Evolutionary conservation across 176 grass and related monocot species (phyloP), one percentile per base, ranked within the genome.

Genomic region (Carex pumila): DNA sequence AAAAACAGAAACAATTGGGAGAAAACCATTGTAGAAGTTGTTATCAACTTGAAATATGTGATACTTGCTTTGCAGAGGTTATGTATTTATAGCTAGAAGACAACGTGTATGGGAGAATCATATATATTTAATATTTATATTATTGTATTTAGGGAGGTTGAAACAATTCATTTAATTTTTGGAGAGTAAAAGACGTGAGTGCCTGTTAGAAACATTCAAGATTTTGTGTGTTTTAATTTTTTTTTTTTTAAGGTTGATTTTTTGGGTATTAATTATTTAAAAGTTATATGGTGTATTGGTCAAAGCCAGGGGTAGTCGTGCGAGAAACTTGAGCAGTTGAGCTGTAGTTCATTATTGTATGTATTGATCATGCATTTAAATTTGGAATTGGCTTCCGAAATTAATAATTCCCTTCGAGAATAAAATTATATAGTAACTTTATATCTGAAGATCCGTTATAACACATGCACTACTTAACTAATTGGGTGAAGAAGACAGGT

Each of bases 1-100:
- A 95, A 55, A 54, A 8, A 65, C 72, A 87, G 15, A 52, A 86
- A 0, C 49, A 58, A 80, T 55, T 63, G 32, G 15, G 73, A 66
- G 32, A 84, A 85, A 52, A 64, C 81, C 90, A 95, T 89, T 70
- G 17, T 37, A 30, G 55, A 82, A 64, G 3, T 21, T 60, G 53
- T 45, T 72, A 6, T 65, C 12, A 66, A 14, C 36, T 82, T 65
- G 60, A 52, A 53, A 29, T 53, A 64, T 65, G 39, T 82, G 79
- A 66, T 25, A 29, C 18, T 82, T 82, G 61, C 61, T 82, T 82
- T 25, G 9, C 21, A 81, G 57, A 21, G 59, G 41, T 61, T 80
- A 62, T 13, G 79, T 66, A 82, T 82, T 63, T 82, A 82, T 82
- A 82, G 3, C 34, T 36, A 36, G 61, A 36, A 82, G 58, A 80